Conservation (phyloP, 805 yeast species). For the Candida vaughaniae region DNA sequence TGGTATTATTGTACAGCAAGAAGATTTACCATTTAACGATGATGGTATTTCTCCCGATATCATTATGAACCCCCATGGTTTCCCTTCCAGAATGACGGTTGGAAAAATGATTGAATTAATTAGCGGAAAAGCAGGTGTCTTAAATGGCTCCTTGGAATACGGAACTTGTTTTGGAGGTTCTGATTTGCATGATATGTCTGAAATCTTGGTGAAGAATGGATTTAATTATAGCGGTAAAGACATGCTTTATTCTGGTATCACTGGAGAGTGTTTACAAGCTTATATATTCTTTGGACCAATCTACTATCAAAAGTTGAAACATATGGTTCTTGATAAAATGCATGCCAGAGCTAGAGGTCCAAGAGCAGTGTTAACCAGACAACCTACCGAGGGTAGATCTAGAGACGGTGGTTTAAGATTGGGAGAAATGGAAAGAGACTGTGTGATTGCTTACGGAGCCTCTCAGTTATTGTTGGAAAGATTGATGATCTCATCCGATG, state of each 20-base stretch:
- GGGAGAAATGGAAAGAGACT: constrained; percentile 99
- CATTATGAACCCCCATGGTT: constrained; percentile 98
- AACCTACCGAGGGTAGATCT: constrained; percentile 98
- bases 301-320: constrained; percentile 96
- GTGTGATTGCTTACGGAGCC: constrained; percentile 99
- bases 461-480: constrained; percentile 91
- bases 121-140: constrained; percentile 96
- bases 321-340: constrained; percentile 98
- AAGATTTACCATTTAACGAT: constrained; percentile 94
- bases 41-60: constrained; percentile 92
- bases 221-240: constrained; percentile 95
- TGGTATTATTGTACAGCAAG: constrained; percentile 96
- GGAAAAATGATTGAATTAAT: constrained; percentile 97
- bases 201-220: constrained; percentile 85
- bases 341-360: constrained; percentile 99
- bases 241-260: constrained; percentile 94
- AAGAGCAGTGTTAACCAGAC: constrained; percentile 95
- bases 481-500: constrained; percentile 95
- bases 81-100: constrained; percentile 99
- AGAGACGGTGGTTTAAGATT: constrained; percentile 98
- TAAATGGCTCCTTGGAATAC: constrained; percentile 86
- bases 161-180: constrained; percentile 99
- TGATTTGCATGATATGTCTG: constrained; percentile 92
- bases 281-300: constrained; percentile 98
- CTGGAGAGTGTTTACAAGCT: constrained; percentile 96